Base-by-base conservation (phyloP, 768 basidiomycete genomes). In the Rubroboletus satanas region DNA sequence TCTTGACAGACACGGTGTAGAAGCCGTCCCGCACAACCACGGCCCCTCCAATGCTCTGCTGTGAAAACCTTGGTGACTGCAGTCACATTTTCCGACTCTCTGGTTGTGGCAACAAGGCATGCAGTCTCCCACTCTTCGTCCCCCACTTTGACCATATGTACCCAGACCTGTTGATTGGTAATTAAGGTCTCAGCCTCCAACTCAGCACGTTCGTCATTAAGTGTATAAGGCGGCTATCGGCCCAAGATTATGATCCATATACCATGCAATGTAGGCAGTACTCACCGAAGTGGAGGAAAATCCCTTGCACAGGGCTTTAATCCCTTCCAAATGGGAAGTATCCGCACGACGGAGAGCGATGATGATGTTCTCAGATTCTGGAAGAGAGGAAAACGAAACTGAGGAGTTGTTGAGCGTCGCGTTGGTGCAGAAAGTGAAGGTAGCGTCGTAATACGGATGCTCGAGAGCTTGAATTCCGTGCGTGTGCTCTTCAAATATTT, bases 1-100 rank as follows among this genome's bases (percentile, higher is more conserved):
- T 80, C 66, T 57, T 75, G 69, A 60, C 80, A 82, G 23, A 88
- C 85, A 15, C 73, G 71, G 6, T 82, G 76, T 1, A 85, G 78
- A 17, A 91, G 78, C 8, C 79, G 75, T 62, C 81, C 81, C 0
- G 89, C 89, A 59, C 79, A 85, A 5, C 83, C 79, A 1, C 65
- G 71, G 0, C 77, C 66, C 42, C 84, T 74, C 77, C 80, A 85
- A 2, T 60, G 36, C 0, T 79, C 73, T 45, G 76, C 72, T 0
- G 89, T 90, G 63, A 74, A 85, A 0, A 90, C 88, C 66, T 91
- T 90, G 37, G 85, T 85, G 43, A 91, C 82, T 0, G 84, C 80
- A 3, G 83, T 81, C 26, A 85, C 77, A 5, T 62, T 74, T 1
- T 76, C 73, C 26, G 76, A 83, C 55, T 82, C 81, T 11, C 90